Conservation (phyloP, 257 asterid genomes). For the Plantago major region DNA sequence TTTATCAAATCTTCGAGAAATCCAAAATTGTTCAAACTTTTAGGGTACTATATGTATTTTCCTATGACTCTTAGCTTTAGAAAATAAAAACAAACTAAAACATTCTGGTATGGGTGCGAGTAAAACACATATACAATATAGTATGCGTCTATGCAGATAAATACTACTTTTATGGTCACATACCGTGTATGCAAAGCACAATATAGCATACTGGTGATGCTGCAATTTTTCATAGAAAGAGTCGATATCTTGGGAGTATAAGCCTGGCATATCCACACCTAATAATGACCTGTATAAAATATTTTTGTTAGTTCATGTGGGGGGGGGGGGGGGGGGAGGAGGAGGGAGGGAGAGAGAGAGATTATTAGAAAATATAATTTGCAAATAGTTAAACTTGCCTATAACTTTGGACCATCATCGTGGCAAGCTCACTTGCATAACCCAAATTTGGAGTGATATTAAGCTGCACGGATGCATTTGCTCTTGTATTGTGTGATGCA, state of each 20-base stretch:
- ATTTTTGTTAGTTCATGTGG: background rate
- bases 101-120: background rate
- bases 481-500: constrained; percentile 16
- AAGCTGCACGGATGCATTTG: constrained; percentile 14
- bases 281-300: constrained; percentile 27
- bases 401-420: constrained; percentile 30
- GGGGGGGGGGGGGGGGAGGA: too few relatives aligned
- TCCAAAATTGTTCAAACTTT: too few relatives aligned
- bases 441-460: constrained; percentile 1
- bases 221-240: constrained; percentile 22
- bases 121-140: background rate
- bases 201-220: constrained; percentile 32
- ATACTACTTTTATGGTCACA: background rate
- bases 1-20: too few relatives aligned
- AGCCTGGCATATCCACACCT: constrained; percentile 33
- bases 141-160: background rate
- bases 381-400: constrained; percentile 30
- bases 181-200: constrained; percentile 40
- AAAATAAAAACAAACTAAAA: too few relatives aligned
- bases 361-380: too few relatives aligned
- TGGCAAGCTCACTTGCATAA: constrained; percentile 20
- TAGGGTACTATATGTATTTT: too few relatives aligned
- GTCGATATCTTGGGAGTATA: constrained; percentile 17
- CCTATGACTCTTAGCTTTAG: too few relatives aligned
- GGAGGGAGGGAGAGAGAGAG: too few relatives aligned